Base-by-base conservation (phyloP, 805 yeast species). In the Kodamaea fukazawae region DNA sequence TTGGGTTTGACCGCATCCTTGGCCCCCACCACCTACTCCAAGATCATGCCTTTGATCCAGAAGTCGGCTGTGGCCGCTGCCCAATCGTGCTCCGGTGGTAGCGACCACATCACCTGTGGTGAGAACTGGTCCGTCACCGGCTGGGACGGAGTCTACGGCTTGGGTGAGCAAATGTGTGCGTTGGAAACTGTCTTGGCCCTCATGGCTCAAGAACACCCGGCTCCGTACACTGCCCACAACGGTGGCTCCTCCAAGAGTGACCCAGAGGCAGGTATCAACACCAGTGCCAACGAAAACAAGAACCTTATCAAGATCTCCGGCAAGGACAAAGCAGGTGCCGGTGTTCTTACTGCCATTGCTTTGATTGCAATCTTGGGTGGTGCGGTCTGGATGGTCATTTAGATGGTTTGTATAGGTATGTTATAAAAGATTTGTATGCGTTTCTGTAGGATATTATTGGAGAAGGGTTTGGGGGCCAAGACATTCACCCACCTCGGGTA, bases 101-200 rank as follows among this genome's bases (percentile, higher is more conserved):
- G 63, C 4, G 97, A 90, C 58, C 87, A 87, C 12, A 83, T 79
- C 47, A 90, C 97, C 0, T 85, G 95, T 69, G 93, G 91, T 25
- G 57, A 75, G 43, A 69, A 75, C 58, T 85, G 95, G 95, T 59
- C 70, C 7, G 47, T 58, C 9, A 63, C 62, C 4, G 79, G 78
- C 13, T 76, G 83, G 78, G 93, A 85, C 58, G 81, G 76, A 0
- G 45, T 51, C 30, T 85, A 75, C 54, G 93, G 95, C 18, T 63
- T 86, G 18, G 93, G 93, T 49, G 95, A 85, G 61, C 88, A 85
- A 61, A 79, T 85, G 78, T 65, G 74, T 36, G 86, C 93, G 0
- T 65, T 83, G 44, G 93, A 85, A 57, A 73, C 72, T 2, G 73
- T 85, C 32, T 77, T 73, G 47, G 71, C 67, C 38, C 53, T 78